Evolutionary conservation across 768 basidiomycete species (phyloP), one percentile per base, ranked within the genome.

Genomic region (Tylopilus subfusipes): DNA sequence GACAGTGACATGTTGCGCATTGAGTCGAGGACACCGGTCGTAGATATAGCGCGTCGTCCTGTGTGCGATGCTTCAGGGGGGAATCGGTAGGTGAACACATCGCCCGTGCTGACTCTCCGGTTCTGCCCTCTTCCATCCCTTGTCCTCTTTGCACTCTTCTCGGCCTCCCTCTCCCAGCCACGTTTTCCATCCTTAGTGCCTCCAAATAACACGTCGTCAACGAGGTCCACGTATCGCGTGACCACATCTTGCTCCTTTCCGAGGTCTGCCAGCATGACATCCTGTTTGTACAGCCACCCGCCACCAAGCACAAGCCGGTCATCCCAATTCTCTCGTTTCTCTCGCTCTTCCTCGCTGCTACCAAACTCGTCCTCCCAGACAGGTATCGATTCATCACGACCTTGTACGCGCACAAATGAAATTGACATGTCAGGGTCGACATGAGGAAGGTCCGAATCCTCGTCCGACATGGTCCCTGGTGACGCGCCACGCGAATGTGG

Each of bases 281-380:
- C 85, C 63, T 85, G 86, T 53, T 72, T 77, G 65, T 93, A 93
- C 50, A 93, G 64, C 89, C 90, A 93, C 6, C 91, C 91, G 27
- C 85, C 85, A 24, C 88, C 87, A 13, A 93, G 75, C 0, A 91
- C 84, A 12, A 93, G 78, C 33, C 83, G 76, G 64, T 92, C 87
- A 62, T 93, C 91, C 91, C 91, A 93, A 18, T 77, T 73, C 57
- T 89, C 86, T 38, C 79, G 77, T 68, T 84, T 85, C 62, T 83
- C 80, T 46, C 64, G 66, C 45, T 77, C 75, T 48, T 76, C 75
- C 56, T 80, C 79, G 56, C 76, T 77, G 30, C 75, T 76, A 19
- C 70, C 80, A 14, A 82, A 77, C 48, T 86, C 85, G 56, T 90
- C 86, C 57, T 89, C 87, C 91, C 91, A 93, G 1, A 93, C 88